A percentile compares a stretch with the other conserved stretches of the same genome.
These are phyloP conservation scores for Calonectria pauciramosa DNA, from an alignment of 2,329 filamentous ascomycete genomes.

Conservation along the genomic window DNA sequence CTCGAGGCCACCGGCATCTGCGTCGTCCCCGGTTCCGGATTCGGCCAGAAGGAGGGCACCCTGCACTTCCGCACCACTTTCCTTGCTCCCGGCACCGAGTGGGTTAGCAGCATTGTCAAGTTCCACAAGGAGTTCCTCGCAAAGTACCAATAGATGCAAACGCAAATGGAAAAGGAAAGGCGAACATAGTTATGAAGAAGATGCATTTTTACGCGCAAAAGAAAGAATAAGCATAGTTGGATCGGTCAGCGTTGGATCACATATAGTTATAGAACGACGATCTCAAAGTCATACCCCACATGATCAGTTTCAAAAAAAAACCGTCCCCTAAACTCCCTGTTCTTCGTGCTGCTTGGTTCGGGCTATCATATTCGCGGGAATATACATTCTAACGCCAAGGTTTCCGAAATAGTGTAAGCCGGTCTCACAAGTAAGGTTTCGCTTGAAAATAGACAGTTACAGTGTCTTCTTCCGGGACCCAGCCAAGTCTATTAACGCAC, in stretches of 20 bases:
- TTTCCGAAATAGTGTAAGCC: background rate
- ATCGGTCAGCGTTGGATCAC: conserved; percentile 19
- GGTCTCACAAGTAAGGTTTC: background rate
- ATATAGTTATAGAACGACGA: conserved; percentile 11
- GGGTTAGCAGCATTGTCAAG: conserved; percentile 87
- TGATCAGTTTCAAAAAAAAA: background rate
- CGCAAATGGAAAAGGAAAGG: background rate
- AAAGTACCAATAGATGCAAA: conserved; percentile 71
- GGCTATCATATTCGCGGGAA: background rate
- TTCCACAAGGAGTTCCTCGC: conserved; percentile 95
- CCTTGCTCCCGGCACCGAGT: conserved; percentile 94
- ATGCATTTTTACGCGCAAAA: conserved; percentile 8
- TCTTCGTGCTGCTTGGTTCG: background rate
- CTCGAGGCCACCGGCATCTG: conserved; percentile 96
- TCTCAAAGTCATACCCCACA: conserved; percentile 20
- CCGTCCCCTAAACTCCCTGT: background rate
- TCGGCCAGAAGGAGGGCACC: conserved; percentile 92
- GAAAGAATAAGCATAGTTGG: conserved; percentile 17
- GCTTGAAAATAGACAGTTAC: background rate
- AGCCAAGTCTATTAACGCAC: conserved; percentile 40
- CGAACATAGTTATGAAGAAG: background rate
- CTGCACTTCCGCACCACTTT: conserved; percentile 98
- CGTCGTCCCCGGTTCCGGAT: conserved; percentile 91
- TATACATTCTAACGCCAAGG: background rate
- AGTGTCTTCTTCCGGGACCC: conserved; percentile 35